Conservation (phyloP, 2,329 filamentous ascomycete species). For the Allantophomopsis lycopodina region DNA sequence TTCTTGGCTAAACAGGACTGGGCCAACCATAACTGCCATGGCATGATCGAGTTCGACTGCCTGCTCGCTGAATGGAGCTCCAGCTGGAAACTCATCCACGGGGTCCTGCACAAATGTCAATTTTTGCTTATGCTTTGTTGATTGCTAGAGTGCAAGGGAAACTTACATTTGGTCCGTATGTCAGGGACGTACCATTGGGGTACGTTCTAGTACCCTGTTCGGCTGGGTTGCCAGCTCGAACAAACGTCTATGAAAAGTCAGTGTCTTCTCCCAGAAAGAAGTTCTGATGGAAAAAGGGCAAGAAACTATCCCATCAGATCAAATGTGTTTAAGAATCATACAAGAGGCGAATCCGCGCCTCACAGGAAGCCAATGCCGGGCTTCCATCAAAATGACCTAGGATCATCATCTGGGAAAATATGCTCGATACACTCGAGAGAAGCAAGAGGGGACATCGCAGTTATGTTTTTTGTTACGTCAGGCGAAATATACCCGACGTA, state of each 20-base stretch:
- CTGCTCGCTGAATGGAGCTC: slow-evolving; percentile 9
- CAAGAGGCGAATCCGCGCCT: no score
- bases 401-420: no score
- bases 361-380: no score
- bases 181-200: slow-evolving; percentile 10
- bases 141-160: slow-evolving; percentile 1
- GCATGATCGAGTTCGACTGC: slow-evolving; percentile 7
- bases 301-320: no score
- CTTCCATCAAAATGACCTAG: no score
- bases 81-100: slow-evolving; percentile 7
- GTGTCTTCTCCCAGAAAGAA: not conserved
- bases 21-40: slow-evolving; percentile 7
- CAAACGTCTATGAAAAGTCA: slow-evolving; percentile 3
- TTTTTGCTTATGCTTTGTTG: no score
- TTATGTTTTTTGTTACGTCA: no score
- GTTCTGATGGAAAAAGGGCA: not conserved
- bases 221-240: slow-evolving; percentile 4
- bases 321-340: no score
- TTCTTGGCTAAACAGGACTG: not conserved
- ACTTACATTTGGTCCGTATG: slow-evolving; percentile 10
- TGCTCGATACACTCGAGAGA: no score
- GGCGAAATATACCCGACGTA: no score
- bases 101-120: slow-evolving; percentile 4
- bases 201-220: slow-evolving; percentile 5
- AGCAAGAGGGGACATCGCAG: no score